Evolutionary conservation across 345 rosid species (phyloP), one percentile per base, ranked within the genome.

Genomic region (Aurinia saxatilis): DNA sequence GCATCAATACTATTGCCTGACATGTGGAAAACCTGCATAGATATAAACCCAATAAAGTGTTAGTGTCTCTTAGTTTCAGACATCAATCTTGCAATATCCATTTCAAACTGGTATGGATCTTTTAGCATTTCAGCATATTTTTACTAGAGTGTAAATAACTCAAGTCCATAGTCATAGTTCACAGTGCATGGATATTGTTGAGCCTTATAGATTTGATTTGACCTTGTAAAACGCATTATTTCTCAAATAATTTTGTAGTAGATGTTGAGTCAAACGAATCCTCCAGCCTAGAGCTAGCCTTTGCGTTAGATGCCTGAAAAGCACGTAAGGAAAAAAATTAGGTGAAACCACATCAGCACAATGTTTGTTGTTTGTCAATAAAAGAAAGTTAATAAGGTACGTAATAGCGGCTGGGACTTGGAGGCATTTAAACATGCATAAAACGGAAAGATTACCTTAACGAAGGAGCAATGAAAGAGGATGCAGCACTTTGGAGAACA

Each of bases 181-280:
- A 37, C 29, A 61, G 7, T 60, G 21, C 56, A 54, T 61, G 14
- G 36, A 53, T 18, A 48, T 31, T 13, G 49, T 12, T 64, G 21
- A 44, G 16, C 29, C 30, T 36, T 36, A 9, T 44, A 44, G 41
- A 60, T 52, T 65, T 70, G 61, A 52, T 8, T 41, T 68, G 75
- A 93, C 99, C 96, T 85, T 84, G 88, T 93, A 93, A 78, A 93
- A 93, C 33, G 97, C 83, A 77, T 93, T 93, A 70, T 88, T 83
- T 80, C 84, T 87, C 76, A 93, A 76, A 75, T 93, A 93, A 68
- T 80, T 87, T 78, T 80, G 80, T 15, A 90, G 83, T 63, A 93
- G 70, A 83, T 93, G 97, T 46, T 82, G 87, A 50, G 99, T 93
- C 82, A 93, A 74, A 40, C 85, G 86, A 67, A 85, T 82, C 80